These are phyloP conservation scores for Trichoderma brevicompactum DNA, from an alignment of 2,329 filamentous ascomycete species.

Conservation along the genomic window DNA sequence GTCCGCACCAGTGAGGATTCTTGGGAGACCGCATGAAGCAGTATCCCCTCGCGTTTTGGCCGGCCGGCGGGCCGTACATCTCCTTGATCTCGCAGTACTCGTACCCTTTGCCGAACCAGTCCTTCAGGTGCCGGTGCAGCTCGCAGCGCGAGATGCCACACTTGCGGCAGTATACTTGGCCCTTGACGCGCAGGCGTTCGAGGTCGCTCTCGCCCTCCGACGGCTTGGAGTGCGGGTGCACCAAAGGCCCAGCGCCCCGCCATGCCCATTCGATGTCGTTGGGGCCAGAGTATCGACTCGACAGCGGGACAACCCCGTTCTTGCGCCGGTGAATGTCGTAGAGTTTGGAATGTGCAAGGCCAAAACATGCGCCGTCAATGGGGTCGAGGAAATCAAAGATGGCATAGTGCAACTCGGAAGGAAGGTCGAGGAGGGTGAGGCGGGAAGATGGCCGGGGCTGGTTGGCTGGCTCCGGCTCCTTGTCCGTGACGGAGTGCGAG, in stretches of 20 bases:
- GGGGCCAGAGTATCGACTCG: conserved; percentile 60
- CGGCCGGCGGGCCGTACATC: conserved; percentile 58
- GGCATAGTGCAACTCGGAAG: conserved; percentile 62
- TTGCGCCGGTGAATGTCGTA: conserved; percentile 63
- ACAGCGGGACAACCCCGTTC: conserved; percentile 61
- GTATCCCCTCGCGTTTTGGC: conserved; percentile 51
- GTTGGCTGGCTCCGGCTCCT: conserved; percentile 57
- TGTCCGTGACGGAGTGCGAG: conserved; percentile 65
- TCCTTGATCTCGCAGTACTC: conserved; percentile 66
- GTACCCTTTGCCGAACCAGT: conserved; percentile 60
- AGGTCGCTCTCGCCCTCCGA: conserved; percentile 38
- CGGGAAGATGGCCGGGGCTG: conserved; percentile 53
- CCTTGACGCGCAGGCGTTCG: conserved; percentile 56
- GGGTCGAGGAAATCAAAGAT: conserved; percentile 67
- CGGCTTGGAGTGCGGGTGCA: conserved; percentile 38
- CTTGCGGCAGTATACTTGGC: conserved; percentile 65
- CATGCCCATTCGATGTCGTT: conserved; percentile 69
- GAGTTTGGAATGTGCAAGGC: conserved; percentile 60
- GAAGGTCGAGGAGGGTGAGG: conserved; percentile 57
- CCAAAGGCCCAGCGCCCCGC: conserved; percentile 57
- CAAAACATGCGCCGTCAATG: conserved; percentile 66
- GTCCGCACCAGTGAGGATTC: conserved; percentile 61
- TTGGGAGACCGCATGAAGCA: conserved; percentile 66
- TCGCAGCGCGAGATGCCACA: conserved; percentile 65
- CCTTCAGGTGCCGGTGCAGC: conserved; percentile 64